A percentile compares a stretch with the other conserved stretches of the same genome.
Conservation (phyloP, 345 rosid genomes). For the Bretschneidera sinensis region DNA sequence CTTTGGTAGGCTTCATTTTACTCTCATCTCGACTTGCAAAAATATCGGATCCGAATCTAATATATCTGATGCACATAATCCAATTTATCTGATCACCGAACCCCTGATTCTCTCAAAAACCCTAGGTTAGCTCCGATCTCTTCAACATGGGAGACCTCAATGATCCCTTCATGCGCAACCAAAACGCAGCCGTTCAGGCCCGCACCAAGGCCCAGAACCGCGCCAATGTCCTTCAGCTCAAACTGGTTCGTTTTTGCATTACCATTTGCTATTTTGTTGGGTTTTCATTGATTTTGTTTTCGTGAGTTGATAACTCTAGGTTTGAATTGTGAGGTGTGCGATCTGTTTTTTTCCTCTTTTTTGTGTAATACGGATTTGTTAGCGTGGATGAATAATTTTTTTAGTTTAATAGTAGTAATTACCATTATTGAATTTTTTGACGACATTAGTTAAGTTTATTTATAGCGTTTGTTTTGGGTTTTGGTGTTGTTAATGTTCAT, state of each 20-base stretch:
- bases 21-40: too few species aligned
- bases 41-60: not conserved
- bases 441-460: not conserved
- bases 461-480: not conserved
- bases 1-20: too few species aligned
- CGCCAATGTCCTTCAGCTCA: slow-evolving; percentile 91
- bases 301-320: not conserved
- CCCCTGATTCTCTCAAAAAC: slow-evolving; percentile 7
- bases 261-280: not conserved
- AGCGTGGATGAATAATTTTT: too few species aligned
- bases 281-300: not conserved
- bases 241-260: slow-evolving; percentile 52
- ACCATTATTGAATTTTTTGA: not conserved
- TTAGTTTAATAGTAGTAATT: not conserved
- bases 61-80: not conserved
- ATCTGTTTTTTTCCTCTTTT: not conserved
- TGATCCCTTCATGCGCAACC: slow-evolving; percentile 85
- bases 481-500: too few species aligned
- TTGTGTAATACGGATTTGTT: not conserved
- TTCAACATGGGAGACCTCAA: slow-evolving; percentile 63
- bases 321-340: not conserved
- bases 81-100: not conserved
- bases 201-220: slow-evolving; percentile 86
- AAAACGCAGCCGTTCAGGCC: slow-evolving; percentile 76
- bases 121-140: slow-evolving; percentile 27